Evolutionary conservation across 2,329 filamentous ascomycete species (phyloP).

Genomic region (Amauroascus niger): DNA sequence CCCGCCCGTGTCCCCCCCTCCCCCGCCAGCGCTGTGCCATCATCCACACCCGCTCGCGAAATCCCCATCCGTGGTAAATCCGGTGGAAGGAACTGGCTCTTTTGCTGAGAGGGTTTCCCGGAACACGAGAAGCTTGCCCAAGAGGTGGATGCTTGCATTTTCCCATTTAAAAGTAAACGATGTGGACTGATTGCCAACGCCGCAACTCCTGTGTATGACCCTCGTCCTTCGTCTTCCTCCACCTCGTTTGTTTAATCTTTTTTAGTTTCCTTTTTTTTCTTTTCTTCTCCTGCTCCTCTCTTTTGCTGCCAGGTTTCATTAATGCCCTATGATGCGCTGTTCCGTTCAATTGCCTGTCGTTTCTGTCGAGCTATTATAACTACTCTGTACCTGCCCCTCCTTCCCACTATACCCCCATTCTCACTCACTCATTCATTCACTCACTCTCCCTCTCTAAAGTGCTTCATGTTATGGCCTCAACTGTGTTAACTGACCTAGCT

Average conservation of each 20-base stretch:
- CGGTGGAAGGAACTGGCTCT: background rate
- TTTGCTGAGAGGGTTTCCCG: background rate
- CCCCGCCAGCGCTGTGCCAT: background rate
- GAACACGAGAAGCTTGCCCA: constrained; percentile 1
- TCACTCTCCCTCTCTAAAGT: background rate
- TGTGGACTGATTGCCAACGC: background rate
- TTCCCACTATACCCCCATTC: too few relatives aligned
- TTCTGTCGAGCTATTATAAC: background rate
- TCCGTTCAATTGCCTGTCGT: background rate
- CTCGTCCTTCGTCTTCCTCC: background rate
- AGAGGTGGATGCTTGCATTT: background rate
- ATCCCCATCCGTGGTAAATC: background rate
- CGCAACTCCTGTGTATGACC: background rate
- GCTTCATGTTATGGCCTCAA: background rate
- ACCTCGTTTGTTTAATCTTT: background rate
- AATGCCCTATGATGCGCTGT: background rate
- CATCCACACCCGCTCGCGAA: background rate
- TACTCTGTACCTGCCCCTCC: background rate
- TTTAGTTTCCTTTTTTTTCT: background rate
- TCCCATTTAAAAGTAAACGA: background rate
- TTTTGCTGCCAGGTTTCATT: background rate
- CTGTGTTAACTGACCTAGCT: background rate
- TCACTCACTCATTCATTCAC: too few relatives aligned
- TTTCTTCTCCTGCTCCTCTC: background rate
- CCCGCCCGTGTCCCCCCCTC: background rate